phyloP scores from a whole-genome alignment of 768 basidiomycete genomes.

The Dentipellis fragilis region DNA sequence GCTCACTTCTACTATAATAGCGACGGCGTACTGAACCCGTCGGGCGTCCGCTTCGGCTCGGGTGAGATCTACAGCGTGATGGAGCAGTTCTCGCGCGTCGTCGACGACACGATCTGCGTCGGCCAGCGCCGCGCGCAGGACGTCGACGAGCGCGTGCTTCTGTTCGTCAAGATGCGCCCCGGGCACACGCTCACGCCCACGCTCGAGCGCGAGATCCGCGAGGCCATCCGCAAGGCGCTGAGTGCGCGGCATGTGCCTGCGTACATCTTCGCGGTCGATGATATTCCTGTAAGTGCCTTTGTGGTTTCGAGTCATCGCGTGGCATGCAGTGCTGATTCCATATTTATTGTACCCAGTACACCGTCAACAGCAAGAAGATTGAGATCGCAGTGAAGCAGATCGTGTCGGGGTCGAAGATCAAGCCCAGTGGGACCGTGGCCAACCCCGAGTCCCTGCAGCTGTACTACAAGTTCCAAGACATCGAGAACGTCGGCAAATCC shows the following conservation, averaged over 20 bases:
- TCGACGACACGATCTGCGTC: conserved; percentile 68
- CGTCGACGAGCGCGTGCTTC: conserved; percentile 62
- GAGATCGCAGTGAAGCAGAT: conserved; percentile 76
- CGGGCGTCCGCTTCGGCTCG: conserved; percentile 75
- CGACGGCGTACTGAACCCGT: conserved; percentile 69
- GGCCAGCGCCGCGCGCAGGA: conserved; percentile 50
- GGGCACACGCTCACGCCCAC: conserved; percentile 33
- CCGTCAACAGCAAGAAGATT: conserved; percentile 70
- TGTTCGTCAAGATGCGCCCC: conserved; percentile 60
- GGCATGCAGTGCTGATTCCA: not conserved
- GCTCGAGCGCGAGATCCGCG: conserved; percentile 40
- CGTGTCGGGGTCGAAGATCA: conserved; percentile 51
- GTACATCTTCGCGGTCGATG: conserved; percentile 50
- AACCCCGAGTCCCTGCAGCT: conserved; percentile 58
- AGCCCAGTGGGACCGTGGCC: conserved; percentile 67
- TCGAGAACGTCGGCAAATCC: conserved; percentile 24
- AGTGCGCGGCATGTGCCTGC: conserved; percentile 72
- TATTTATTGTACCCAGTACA: conserved; percentile 37
- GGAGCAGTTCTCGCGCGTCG: conserved; percentile 37
- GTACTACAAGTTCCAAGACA: conserved; percentile 53
- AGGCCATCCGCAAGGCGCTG: conserved; percentile 45
- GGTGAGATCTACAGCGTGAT: conserved; percentile 73
- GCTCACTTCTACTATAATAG: conserved; percentile 21
- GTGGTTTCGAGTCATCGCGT: not conserved
- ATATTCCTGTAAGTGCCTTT: conserved; percentile 50